Percentiles rank a stretch among this genome's conserved stretches.
Evolutionary conservation across 768 basidiomycete genomes (phyloP).

Genomic region (Auricularia sp.): DNA sequence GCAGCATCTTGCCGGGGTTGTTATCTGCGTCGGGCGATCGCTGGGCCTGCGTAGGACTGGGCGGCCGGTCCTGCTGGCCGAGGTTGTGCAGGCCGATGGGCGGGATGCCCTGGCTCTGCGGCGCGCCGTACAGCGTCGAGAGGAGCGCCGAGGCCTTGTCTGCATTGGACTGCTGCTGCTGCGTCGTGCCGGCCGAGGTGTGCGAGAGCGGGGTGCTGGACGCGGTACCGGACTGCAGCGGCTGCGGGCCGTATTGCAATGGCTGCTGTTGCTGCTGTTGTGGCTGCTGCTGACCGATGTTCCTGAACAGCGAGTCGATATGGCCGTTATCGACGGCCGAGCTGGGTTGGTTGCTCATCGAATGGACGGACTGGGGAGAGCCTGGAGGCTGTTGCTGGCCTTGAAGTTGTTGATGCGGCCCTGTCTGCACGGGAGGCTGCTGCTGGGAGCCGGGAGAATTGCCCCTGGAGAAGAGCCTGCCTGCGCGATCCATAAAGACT

Average conservation of each 20-base stretch:
- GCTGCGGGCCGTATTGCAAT: conserved; percentile 14
- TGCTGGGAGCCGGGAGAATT: background rate
- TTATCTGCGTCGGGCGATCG: conserved; percentile 47
- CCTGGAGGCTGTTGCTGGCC: background rate
- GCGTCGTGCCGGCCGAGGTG: conserved; percentile 27
- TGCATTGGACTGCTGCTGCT: conserved; percentile 27
- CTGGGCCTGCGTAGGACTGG: conserved; percentile 15
- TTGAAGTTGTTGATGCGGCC: background rate
- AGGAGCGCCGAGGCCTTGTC: conserved; percentile 72
- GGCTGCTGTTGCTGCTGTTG: conserved; percentile 24
- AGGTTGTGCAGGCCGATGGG: background rate
- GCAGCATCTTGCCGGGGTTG: conserved; percentile 65
- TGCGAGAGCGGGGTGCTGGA: conserved; percentile 1
- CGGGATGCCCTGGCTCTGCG: conserved; percentile 31
- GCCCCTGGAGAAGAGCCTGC: background rate
- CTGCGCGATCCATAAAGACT: background rate
- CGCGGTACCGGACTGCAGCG: conserved; percentile 15
- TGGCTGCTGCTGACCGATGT: conserved; percentile 28
- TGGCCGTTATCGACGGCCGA: conserved; percentile 39
- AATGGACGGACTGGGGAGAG: conserved; percentile 6
- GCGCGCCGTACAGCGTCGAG: conserved; percentile 41
- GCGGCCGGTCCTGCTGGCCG: conserved; percentile 17
- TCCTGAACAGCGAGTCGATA: conserved; percentile 61
- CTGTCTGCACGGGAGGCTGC: background rate
- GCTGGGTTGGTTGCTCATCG: conserved; percentile 23